Base-by-base conservation (phyloP, 164 flowering plant species). In the Amborella trichopoda region DNA sequence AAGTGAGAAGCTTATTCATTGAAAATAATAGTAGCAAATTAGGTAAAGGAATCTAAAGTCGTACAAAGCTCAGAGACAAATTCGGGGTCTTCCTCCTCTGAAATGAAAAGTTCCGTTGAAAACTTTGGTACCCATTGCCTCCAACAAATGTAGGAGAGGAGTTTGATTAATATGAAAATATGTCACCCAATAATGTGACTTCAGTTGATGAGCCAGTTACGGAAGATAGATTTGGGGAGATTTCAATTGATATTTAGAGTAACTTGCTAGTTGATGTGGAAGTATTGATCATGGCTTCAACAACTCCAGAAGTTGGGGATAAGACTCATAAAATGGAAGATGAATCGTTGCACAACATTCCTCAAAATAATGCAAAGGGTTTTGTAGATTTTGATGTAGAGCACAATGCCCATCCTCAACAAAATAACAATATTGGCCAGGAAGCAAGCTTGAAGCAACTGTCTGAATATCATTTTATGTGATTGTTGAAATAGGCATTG, bases 401-500 rank as follows among this genome's bases (percentile, higher is more conserved):
- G 39, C 52, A 65, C 47, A 72, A 39, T 23, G 30, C 11, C 41
- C n/a, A 8, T 27, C 26, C 25, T 23, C 40, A 23, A 24, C 28
- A 40, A 33, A 33, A 30, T 26, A 60, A 56, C 54, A 73, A 62
- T 50, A 60, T 60, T 17, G 25, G 27, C 24, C 55, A 48, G 42
- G 53, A 27, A 6, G 38, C 22, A 27, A 40, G 54, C 46, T 27
- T 54, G 53, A 83, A 80, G 60, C 82, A 68, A 37, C 77, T 83
- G 6, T 50, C 63, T 3, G 54, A 65, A 17, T 78, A 62, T 68
- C 81, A n/a, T 89, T 66, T 62, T 76, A 95, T 40, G 83, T 75
- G 28, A 67, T 89, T 50, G 68, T 78, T 44, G 97, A 89, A 63
- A 89, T 84, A 37, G 95, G 97, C 40, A 56, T 89, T 26, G 88